These are phyloP conservation scores for Haplosporangium sp. DNA, from an alignment of 371 early-diverging fungal species.

Conservation along the genomic window DNA sequence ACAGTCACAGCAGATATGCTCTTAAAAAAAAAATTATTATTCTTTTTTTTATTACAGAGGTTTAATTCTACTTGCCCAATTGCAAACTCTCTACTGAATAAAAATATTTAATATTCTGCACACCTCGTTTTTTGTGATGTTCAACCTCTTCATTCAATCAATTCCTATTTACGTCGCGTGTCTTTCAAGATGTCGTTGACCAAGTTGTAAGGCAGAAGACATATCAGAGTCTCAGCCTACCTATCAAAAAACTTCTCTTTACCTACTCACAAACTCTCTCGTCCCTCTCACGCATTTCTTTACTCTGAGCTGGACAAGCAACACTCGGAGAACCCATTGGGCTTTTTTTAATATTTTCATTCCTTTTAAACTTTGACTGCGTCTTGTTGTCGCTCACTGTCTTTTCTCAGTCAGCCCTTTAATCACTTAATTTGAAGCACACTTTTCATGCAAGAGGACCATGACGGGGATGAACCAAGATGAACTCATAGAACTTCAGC, in stretches of 20 bases:
- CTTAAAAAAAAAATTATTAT: too few species aligned
- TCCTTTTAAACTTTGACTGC: constrained; percentile 2
- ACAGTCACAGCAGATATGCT: too few species aligned
- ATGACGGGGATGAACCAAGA: constrained; percentile 62
- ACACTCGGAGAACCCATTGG: constrained; percentile 36
- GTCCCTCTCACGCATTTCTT: background rate
- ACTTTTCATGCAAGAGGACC: constrained; percentile 19
- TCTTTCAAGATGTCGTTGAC: constrained; percentile 28
- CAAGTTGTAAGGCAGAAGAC: constrained; percentile 24
- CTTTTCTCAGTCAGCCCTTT: background rate
- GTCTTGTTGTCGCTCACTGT: background rate
- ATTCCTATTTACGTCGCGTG: constrained; percentile 10
- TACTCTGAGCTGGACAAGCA: constrained; percentile 29
- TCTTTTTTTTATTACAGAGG: background rate
- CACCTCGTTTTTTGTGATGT: background rate
- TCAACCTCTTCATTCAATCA: background rate
- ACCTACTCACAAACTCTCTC: background rate
- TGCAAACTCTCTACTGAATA: background rate
- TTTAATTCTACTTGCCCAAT: background rate
- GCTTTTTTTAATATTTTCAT: constrained; percentile 9
- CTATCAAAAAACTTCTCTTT: background rate
- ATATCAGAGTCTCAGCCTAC: constrained; percentile 7
- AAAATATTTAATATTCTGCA: background rate
- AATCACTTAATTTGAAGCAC: background rate
- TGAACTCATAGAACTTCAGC: constrained; percentile 74